Evolutionary conservation across 768 basidiomycete genomes (phyloP).

Genomic region (Rhizopogon vinicolor): DNA sequence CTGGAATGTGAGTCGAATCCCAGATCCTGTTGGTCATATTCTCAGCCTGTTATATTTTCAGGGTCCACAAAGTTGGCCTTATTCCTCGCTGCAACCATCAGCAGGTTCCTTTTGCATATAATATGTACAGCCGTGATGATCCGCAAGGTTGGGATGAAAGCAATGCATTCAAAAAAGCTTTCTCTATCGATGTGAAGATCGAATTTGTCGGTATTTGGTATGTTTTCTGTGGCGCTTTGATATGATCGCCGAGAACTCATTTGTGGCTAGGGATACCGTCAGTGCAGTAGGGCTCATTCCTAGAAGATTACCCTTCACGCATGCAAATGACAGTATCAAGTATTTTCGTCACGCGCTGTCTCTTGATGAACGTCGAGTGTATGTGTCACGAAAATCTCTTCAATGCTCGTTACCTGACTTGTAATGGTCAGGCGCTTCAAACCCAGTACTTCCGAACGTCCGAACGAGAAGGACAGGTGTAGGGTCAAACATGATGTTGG

Average conservation of each 20-base stretch:
- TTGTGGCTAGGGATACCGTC: slow-evolving; percentile 62
- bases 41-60: slow-evolving; percentile 11
- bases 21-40: slow-evolving; percentile 2
- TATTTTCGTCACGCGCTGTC: slow-evolving; percentile 69
- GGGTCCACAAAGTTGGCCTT: slow-evolving; percentile 69
- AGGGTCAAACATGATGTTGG: slow-evolving; percentile 36
- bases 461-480: slow-evolving; percentile 34
- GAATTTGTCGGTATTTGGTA: slow-evolving; percentile 76
- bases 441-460: slow-evolving; percentile 27
- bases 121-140: slow-evolving; percentile 62
- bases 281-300: slow-evolving; percentile 69
- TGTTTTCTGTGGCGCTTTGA: slow-evolving; percentile 6
- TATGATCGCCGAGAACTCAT: background rate
- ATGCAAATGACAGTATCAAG: slow-evolving; percentile 53
- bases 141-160: slow-evolving; percentile 59
- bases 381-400: background rate
- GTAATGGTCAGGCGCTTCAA: slow-evolving; percentile 28
- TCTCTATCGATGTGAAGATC: slow-evolving; percentile 70
- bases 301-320: slow-evolving; percentile 60
- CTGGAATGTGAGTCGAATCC: slow-evolving; percentile 52
- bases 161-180: slow-evolving; percentile 67
- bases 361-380: slow-evolving; percentile 63
- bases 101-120: slow-evolving; percentile 69
- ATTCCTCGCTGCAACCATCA: slow-evolving; percentile 68
- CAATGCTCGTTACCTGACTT: slow-evolving; percentile 23